Evolutionary conservation across 129 eudicot species (phyloP), one percentile per base, ranked within the genome.

Genomic region (Flaveria brownii): DNA sequence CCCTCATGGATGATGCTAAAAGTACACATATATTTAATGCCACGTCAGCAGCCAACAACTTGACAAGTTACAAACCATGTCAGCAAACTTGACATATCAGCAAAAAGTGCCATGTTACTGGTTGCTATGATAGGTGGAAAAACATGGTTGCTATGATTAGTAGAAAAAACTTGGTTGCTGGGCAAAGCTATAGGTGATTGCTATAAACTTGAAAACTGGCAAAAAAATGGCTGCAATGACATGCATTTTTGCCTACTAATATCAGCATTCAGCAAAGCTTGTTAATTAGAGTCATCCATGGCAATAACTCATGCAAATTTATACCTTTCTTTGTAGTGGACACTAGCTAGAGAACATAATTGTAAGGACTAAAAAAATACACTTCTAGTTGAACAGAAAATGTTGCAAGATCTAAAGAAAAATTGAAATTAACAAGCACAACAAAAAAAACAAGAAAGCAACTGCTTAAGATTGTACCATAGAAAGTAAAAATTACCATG

Each of bases 401-500:
- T 55, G 39, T 39, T 70, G 55, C 60, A 46, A 46, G 16, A 59
- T 20, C 2, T 5, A 61, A 26, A 12, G 7, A 63, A 1, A 39
- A 69, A 43, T 5, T 18, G 1, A 33, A n/a, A 66, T 5, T 15
- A 71, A 26, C 17, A 51, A 51, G 39, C 57, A 50, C 6, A 69
- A 61, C 26, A 26, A 59, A 13, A 39, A 78, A 59, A 50, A 25
- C 41, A 36, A 36, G 54, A 52, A 13, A 57, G 70, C 39, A 70
- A 74, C 25, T 20, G 65, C 61, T 14, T 20, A 36, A 68, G 42
- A 28, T 13, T 62, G 67, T 39, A 72, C 23, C 22, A 70, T 64
- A 73, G 42, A 13, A 62, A 73, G 68, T 76, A 66, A 78, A 70
- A 65, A 57, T 75, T 79, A 95, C 99, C 99, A 78, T 79, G 87